Percentiles rank a stretch among this genome's conserved stretches.
Evolutionary conservation across 2,329 filamentous ascomycete species (phyloP).

Genomic region (Colletotrichum higginsianum): DNA sequence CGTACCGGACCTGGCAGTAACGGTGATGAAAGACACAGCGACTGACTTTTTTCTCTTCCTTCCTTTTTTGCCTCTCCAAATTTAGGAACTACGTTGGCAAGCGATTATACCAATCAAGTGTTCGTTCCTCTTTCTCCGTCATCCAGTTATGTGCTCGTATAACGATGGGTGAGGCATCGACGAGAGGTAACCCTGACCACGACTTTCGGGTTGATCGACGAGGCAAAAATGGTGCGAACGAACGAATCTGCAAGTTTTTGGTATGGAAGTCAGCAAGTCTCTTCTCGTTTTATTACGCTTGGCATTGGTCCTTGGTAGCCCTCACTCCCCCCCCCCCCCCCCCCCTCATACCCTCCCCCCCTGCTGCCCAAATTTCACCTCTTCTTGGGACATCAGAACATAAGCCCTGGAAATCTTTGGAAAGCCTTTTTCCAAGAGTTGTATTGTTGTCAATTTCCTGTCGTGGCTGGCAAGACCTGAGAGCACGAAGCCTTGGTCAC

Average conservation of each 20-base stretch:
- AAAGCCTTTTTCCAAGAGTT: constrained; percentile 3
- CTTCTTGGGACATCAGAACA: constrained; percentile 6
- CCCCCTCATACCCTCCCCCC: constrained; percentile 2
- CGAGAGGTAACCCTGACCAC: constrained; percentile 13
- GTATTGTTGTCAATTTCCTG: not conserved
- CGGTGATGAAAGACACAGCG: constrained; percentile 13
- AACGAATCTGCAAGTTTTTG: constrained; percentile 17
- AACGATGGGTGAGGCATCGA: constrained; percentile 24
- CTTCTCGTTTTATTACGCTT: constrained; percentile 12
- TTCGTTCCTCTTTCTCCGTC: constrained; percentile 13
- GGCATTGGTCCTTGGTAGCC: not conserved
- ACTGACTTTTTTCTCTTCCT: not conserved
- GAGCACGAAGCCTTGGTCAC: not conserved
- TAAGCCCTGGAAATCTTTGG: constrained; percentile 3
- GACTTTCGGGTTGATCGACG: constrained; percentile 23
- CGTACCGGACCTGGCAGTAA: constrained; percentile 30
- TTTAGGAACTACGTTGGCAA: not conserved
- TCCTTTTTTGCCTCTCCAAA: constrained; percentile 17
- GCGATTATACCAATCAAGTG: constrained; percentile 6
- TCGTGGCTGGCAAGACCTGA: not conserved
- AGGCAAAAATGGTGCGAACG: constrained; percentile 2
- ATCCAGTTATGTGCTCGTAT: constrained; percentile 24
- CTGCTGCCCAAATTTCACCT: constrained; percentile 18
- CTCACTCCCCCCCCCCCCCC: constrained; percentile 13
- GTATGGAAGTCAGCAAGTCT: constrained; percentile 33